These are phyloP conservation scores for Sextonia rubra DNA, from an alignment of 164 flowering plant species.

Conservation along the genomic window DNA sequence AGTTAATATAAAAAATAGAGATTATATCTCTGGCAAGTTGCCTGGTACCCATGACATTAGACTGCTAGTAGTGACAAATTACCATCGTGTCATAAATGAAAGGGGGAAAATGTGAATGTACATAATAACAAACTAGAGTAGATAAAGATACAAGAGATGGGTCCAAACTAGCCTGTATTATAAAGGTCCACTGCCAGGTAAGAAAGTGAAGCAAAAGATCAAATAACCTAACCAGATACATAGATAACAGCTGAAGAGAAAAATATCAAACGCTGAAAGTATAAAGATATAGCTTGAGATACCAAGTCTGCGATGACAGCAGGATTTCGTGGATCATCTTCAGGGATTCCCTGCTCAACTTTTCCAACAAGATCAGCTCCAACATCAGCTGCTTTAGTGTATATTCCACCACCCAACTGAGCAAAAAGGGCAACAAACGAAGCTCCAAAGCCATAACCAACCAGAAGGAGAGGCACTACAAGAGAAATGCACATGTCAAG, in stretches of 20 bases:
- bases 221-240: neutral
- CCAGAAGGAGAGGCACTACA: constrained; percentile 97
- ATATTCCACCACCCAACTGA: constrained; percentile 99
- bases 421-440: constrained; percentile 99
- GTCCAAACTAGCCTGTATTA: neutral
- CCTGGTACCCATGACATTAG: too few species aligned
- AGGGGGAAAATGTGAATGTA: neutral
- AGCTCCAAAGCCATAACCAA: constrained; percentile 99
- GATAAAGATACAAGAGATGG: neutral
- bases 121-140: neutral
- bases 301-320: constrained; percentile 99
- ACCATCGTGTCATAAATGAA: neutral
- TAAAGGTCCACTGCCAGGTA: constrained; percentile 2
- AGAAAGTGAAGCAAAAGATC: neutral
- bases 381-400: constrained; percentile 99
- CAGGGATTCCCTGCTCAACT: constrained; percentile 99
- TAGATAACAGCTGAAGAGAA: neutral
- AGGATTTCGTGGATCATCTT: constrained; percentile 99
- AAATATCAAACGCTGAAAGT: neutral
- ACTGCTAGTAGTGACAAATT: neutral
- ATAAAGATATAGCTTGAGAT: constrained; percentile 10
- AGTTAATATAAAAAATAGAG: too few species aligned
- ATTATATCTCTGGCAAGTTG: too few species aligned
- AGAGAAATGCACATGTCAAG: constrained; percentile 12
- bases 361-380: constrained; percentile 99